Percentiles rank a stretch among this genome's conserved stretches.
Evolutionary conservation across 164 flowering plant species (phyloP).

Genomic region (Stephania cephalantha): DNA sequence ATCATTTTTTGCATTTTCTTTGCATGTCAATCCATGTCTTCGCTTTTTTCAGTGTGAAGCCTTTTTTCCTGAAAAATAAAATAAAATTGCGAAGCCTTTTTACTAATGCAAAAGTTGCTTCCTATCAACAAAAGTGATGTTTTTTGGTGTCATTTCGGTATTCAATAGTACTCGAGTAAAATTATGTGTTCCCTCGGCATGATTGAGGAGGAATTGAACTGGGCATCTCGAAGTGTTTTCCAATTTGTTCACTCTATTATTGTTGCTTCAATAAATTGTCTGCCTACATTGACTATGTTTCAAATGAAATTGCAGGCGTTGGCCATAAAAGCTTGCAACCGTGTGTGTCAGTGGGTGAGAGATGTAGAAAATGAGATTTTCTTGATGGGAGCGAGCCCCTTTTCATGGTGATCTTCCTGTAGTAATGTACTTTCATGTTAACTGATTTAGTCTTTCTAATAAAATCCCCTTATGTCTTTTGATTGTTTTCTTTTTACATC

Average conservation of each 20-base stretch:
- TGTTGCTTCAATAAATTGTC: not conserved
- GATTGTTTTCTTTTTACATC: not conserved
- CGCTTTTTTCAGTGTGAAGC: too few relatives aligned
- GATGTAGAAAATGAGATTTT: constrained; percentile 91
- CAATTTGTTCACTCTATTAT: not conserved
- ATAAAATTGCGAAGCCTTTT: too few relatives aligned
- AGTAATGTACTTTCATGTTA: constrained; percentile 20
- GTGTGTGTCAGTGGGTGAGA: constrained; percentile 92
- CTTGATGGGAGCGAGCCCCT: constrained; percentile 96
- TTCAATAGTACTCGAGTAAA: not conserved
- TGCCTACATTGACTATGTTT: constrained; percentile 1
- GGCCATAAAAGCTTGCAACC: constrained; percentile 90
- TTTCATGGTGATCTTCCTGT: constrained; percentile 65
- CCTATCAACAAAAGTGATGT: too few relatives aligned
- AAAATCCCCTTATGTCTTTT: constrained; percentile 13
- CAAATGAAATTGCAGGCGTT: constrained; percentile 48
- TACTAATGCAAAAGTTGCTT: too few relatives aligned
- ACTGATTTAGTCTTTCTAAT: constrained; percentile 16
- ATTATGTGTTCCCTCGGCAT: not conserved
- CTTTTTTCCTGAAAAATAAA: too few relatives aligned
- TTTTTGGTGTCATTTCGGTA: not conserved
- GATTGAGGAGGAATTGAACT: not conserved
- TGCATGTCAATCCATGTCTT: too few relatives aligned
- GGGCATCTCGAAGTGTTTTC: not conserved
- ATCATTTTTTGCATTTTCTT: too few relatives aligned